phyloP scores from a whole-genome alignment of 345 rosid species.

The Eucalyptus lansdowneana region DNA sequence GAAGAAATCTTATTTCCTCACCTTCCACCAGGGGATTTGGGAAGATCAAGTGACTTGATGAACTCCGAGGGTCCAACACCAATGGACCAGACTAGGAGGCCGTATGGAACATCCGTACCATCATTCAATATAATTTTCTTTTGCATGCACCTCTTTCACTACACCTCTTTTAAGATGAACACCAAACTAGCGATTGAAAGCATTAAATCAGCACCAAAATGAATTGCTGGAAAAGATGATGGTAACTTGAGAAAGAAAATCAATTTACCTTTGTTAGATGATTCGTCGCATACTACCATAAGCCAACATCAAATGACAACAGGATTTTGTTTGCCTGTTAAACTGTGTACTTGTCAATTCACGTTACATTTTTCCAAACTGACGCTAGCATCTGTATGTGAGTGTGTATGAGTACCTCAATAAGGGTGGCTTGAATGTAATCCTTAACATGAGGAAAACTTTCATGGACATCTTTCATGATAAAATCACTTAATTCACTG shows the following conservation, averaged over 20 bases:
- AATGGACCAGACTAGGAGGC: slow-evolving; percentile 88
- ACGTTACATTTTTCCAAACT: not conserved
- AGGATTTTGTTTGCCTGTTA: slow-evolving; percentile 76
- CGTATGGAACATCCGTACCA: slow-evolving; percentile 63
- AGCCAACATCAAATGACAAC: slow-evolving; percentile 67
- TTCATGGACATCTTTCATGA: slow-evolving; percentile 75
- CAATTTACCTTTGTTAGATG: slow-evolving; percentile 50
- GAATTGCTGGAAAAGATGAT: not conserved
- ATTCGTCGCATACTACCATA: slow-evolving; percentile 47
- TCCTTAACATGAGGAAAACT: slow-evolving; percentile 66
- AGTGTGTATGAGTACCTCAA: slow-evolving; percentile 41
- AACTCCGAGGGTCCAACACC: slow-evolving; percentile 83
- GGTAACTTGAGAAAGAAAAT: not conserved
- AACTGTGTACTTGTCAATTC: not conserved
- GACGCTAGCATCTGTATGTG: not conserved
- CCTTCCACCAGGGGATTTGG: slow-evolving; percentile 74
- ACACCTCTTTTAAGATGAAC: slow-evolving; percentile 38
- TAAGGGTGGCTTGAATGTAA: slow-evolving; percentile 70
- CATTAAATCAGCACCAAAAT: not conserved
- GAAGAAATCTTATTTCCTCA: not conserved
- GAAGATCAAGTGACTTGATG: slow-evolving; percentile 38
- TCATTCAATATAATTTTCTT: slow-evolving; percentile 40
- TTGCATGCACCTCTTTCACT: slow-evolving; percentile 41
- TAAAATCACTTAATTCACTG: slow-evolving; percentile 93
- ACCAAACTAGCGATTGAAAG: slow-evolving; percentile 18